phyloP scores from a whole-genome alignment of 768 basidiomycete species.

The Psilocybe tampanensis region DNA sequence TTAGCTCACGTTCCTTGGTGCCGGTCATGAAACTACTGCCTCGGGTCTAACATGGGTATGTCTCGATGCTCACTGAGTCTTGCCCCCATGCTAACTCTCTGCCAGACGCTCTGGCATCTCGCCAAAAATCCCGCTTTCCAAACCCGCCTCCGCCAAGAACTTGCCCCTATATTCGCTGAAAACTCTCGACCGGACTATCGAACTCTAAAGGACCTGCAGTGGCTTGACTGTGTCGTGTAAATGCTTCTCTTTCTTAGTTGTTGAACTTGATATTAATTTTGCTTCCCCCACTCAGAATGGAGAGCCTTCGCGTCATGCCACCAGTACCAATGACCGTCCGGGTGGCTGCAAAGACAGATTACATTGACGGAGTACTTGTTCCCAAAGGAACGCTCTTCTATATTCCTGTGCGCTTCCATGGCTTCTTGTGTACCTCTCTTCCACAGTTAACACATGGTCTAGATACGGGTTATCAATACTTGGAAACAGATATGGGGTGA shows the following conservation, averaged over 20 bases:
- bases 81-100: background rate
- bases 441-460: constrained; percentile 14
- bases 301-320: constrained; percentile 44
- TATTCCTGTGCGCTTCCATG: constrained; percentile 37
- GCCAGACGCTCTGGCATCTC: constrained; percentile 46
- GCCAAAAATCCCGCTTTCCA: constrained; percentile 45
- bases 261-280: background rate
- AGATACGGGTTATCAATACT: constrained; percentile 54
- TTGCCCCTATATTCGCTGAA: constrained; percentile 33
- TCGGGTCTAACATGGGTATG: constrained; percentile 44
- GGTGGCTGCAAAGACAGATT: constrained; percentile 37
- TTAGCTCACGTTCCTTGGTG: constrained; percentile 45
- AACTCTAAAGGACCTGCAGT: constrained; percentile 34
- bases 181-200: constrained; percentile 41
- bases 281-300: constrained; percentile 32
- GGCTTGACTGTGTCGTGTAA: constrained; percentile 44
- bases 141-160: constrained; percentile 45
- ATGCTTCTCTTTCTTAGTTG: constrained; percentile 1
- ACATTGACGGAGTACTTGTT: constrained; percentile 41
- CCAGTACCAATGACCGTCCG: constrained; percentile 45
- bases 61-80: no score
- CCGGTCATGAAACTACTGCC: constrained; percentile 42
- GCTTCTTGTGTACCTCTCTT: background rate
- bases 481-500: constrained; percentile 51
- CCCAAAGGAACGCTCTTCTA: constrained; percentile 48